Evolutionary conservation across 2,329 filamentous ascomycete genomes (phyloP), one percentile per base, ranked within the genome.

Genomic region (Lachnellula arida): DNA sequence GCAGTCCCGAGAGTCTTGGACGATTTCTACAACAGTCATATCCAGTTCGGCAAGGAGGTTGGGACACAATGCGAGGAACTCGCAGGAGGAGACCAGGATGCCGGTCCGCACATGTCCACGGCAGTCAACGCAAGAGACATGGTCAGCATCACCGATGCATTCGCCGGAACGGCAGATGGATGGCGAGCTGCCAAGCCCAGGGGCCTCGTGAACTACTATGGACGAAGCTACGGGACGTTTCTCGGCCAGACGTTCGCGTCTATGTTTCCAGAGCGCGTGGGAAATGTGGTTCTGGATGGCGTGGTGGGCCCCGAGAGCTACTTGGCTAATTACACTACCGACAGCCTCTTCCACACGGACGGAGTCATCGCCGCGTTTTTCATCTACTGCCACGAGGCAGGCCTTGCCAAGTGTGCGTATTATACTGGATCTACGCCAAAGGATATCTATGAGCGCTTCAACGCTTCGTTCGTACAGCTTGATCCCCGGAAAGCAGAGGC

Each of bases 201-300:
- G 11, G 37, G 43, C 19, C 49, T 51, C 25, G 35, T 53, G 42
- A 53, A 53, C 28, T 81, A 79, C 60, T 74, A 75, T 66, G 77
- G 78, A 0, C 72, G 79, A 46, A 78, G 75, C 3, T 81, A 81
- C 55, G 74, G 74, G 4, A 75, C 72, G 2, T 59, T 73, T 5
- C 65, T 76, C 5, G 74, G 74, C 0, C 71, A 72, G 35, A 74
- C 71, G 1, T 75, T 77, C 54, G 74, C 74, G 6, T 70, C 70
- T 1, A 70, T 75, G 69, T 74, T 71, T 56, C 75, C 75, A 1
- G 63, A 64, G 1, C 64, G 69, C 11, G 65, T 78, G 9, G 73
- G 72, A 0, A 71, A 75, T 9, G 57, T 78, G 25, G 65, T 77
- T 5, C 32, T 60, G 7, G 63, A 65, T 46, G 63, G 60, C 11